Conservation (phyloP, 495 filamentous ascomycete species). For the Neurospora sp. region DNA sequence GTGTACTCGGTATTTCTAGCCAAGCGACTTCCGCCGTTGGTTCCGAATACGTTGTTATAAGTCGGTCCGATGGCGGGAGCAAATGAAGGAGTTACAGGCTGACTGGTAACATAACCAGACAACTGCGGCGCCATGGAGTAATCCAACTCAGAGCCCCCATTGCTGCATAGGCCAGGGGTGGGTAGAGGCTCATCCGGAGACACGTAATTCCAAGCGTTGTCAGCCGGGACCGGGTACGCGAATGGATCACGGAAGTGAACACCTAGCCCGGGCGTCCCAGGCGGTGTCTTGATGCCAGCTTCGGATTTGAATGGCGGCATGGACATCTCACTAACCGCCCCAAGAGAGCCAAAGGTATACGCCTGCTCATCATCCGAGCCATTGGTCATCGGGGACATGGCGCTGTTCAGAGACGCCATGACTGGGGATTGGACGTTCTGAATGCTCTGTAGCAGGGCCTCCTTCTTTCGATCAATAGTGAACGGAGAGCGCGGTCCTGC, state of each 20-base stretch:
- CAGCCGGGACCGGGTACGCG: slow-evolving; percentile 16
- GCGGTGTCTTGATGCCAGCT: slow-evolving; percentile 33
- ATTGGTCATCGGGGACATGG: slow-evolving; percentile 26
- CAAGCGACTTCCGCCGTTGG: slow-evolving; percentile 4
- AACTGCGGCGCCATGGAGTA: slow-evolving; percentile 27
- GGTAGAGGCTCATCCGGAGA: slow-evolving; percentile 32
- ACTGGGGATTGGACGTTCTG: slow-evolving; percentile 28
- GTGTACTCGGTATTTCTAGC: slow-evolving; percentile 30
- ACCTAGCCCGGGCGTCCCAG: slow-evolving; percentile 33
- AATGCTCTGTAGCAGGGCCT: slow-evolving; percentile 27
- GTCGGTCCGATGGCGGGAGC: slow-evolving; percentile 26
- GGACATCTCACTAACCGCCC: slow-evolving; percentile 7
- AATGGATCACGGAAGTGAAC: slow-evolving; percentile 24
- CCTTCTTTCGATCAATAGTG: slow-evolving; percentile 30
- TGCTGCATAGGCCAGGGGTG: slow-evolving; percentile 34
- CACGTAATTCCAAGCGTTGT: slow-evolving; percentile 23
- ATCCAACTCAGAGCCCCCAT: slow-evolving; percentile 31
- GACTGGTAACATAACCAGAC: slow-evolving; percentile 32
- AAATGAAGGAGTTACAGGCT: slow-evolving; percentile 35
- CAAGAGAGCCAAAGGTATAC: slow-evolving; percentile 19
- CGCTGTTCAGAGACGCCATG: slow-evolving; percentile 21
- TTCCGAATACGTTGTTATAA: slow-evolving; percentile 22
- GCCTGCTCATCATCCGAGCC: slow-evolving; percentile 31
- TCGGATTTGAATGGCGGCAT: slow-evolving; percentile 23
- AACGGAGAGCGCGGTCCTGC: slow-evolving; percentile 36